Conservation (phyloP, 2,329 filamentous ascomycete species). For the Colletotrichum agaves region DNA sequence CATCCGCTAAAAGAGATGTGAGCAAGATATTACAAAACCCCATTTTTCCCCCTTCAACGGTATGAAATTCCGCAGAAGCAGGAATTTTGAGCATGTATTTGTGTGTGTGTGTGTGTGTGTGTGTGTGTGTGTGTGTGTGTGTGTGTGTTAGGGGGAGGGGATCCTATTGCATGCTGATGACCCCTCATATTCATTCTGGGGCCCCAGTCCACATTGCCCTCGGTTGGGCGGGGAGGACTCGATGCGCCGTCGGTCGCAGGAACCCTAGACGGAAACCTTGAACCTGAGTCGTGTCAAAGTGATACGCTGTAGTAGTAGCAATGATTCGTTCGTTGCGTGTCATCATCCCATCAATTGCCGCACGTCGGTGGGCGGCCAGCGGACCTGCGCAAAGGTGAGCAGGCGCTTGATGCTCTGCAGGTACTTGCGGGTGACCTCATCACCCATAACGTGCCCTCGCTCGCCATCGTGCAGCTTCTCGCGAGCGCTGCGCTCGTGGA, state of each 20-base stretch:
- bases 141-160: too few relatives aligned
- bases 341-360: constrained; percentile 90
- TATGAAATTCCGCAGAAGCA: background rate
- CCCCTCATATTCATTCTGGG: too few relatives aligned
- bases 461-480: constrained; percentile 93
- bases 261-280: background rate
- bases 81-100: background rate
- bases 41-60: background rate
- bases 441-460: constrained; percentile 95
- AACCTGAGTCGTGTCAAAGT: background rate
- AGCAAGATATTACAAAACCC: constrained; percentile 24
- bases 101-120: background rate
- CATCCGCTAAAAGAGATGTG: constrained; percentile 19
- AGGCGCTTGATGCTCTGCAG: constrained; percentile 98
- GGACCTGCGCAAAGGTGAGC: constrained; percentile 93
- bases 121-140: too few relatives aligned
- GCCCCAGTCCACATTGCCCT: background rate
- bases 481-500: constrained; percentile 94
- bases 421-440: constrained; percentile 95
- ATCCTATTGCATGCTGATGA: too few relatives aligned
- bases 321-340: background rate
- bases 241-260: background rate
- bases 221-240: background rate
- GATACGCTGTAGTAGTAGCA: background rate
- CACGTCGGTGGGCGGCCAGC: constrained; percentile 94